Evolutionary conservation across 495 filamentous ascomycete species (phyloP), one percentile per base, ranked within the genome.

Genomic region (Tuber melanosporum): DNA sequence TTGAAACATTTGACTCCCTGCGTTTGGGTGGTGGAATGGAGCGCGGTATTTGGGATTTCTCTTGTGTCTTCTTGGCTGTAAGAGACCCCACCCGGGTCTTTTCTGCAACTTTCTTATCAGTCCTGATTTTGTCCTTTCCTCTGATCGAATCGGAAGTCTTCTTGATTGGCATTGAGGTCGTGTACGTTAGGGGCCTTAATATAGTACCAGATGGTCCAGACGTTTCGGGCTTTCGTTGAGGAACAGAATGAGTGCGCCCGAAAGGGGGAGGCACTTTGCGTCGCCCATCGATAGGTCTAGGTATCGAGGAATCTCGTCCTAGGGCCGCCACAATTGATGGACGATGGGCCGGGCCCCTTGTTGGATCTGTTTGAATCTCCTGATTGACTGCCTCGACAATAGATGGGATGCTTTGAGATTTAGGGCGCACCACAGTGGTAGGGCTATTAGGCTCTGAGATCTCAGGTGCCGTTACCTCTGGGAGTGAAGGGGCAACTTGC

Each of bases 1-100:
- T 93, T 8, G 93, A 94, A 1, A 99, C 96, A 72, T 91, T 92
- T 72, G 32, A 44, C 10, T 91, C 90, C 69, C 88, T 91, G 22
- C 86, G 88, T 14, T 88, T 82, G n/a, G 76, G 75, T 22, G 75
- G 45, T 69, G 82, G 89, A 47, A 96, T 89, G 70, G 95, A 97
- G 32, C 95, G 90, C 42, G 96, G 96, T 76, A 99, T 98, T 45
- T 93, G 87, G 9, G 95, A 96, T 47, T 91, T 78, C 45, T 82
- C 83, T 52, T 80, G 79, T n/a, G 75, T 73, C 42, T 75, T 71
- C 57, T 82, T 83, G 15, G 81, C 78, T 7, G 82, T 49, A 71
- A 83, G 77, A 49, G 79, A 76, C 26, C 43, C 49, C 10, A 94
- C 84, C 57, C 91, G 78, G 32, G 71, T 74, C 74, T 78, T 80